These are phyloP conservation scores for Knoxdaviesia proteae DNA, from an alignment of 2,329 filamentous ascomycete genomes.

Conservation along the genomic window DNA sequence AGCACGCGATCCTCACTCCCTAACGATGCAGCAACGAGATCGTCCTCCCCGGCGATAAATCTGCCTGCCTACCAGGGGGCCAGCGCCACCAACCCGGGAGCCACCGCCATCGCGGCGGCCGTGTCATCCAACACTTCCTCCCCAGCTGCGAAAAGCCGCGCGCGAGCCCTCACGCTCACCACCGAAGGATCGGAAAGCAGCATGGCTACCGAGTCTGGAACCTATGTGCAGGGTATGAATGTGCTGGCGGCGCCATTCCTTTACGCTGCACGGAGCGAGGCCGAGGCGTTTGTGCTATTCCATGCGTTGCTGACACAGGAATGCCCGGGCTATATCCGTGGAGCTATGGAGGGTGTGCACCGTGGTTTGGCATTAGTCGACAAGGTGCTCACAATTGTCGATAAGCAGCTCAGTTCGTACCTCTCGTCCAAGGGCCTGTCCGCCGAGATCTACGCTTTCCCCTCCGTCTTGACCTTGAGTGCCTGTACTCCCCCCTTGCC, in stretches of 20 bases:
- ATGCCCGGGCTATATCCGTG: slow-evolving; percentile 81
- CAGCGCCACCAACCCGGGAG: neutral
- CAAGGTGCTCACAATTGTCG: slow-evolving; percentile 75
- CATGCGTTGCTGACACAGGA: slow-evolving; percentile 72
- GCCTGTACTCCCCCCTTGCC: slow-evolving; percentile 89
- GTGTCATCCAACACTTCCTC: slow-evolving; percentile 5
- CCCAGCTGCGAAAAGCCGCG: slow-evolving; percentile 22
- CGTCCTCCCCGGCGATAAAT: neutral
- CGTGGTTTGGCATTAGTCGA: slow-evolving; percentile 80
- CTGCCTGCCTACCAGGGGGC: too few species aligned
- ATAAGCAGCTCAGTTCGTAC: slow-evolving; percentile 68
- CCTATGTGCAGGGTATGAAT: slow-evolving; percentile 98
- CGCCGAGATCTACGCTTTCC: slow-evolving; percentile 91
- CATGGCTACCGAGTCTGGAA: slow-evolving; percentile 43
- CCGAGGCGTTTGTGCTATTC: slow-evolving; percentile 84
- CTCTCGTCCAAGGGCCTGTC: slow-evolving; percentile 72
- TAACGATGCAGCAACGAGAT: slow-evolving; percentile 6
- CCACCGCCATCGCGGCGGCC: slow-evolving; percentile 1
- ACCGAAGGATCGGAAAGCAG: slow-evolving; percentile 43
- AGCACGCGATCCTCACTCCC: slow-evolving; percentile 15
- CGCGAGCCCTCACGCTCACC: slow-evolving; percentile 37
- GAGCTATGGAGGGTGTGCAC: slow-evolving; percentile 94
- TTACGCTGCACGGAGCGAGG: slow-evolving; percentile 83
- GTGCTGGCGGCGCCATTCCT: slow-evolving; percentile 89
- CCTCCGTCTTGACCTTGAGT: slow-evolving; percentile 81